Percentiles rank a stretch among this genome's conserved stretches.
Evolutionary conservation across 495 filamentous ascomycete species (phyloP).

Genomic region (Cercophora samala): DNA sequence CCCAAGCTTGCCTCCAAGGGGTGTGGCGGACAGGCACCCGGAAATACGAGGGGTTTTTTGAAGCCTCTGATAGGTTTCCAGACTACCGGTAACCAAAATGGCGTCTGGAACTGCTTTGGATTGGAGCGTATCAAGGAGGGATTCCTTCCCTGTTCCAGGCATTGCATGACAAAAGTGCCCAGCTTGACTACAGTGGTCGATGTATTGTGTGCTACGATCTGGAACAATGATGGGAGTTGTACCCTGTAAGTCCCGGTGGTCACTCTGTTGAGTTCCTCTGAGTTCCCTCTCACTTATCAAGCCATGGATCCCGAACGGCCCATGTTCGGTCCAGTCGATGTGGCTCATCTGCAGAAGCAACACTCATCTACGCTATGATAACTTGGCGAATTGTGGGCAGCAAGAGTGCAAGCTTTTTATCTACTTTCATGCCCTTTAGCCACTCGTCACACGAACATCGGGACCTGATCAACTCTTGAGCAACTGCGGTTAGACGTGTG

Average conservation of each 20-base stretch:
- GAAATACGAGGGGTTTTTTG: background rate
- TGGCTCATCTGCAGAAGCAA: too few relatives aligned
- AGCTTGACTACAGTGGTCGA: background rate
- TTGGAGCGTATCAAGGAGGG: background rate
- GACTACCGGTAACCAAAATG: background rate
- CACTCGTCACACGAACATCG: too few relatives aligned
- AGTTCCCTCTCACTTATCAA: too few relatives aligned
- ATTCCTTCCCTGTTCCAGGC: background rate
- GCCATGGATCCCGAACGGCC: too few relatives aligned
- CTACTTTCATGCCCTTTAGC: too few relatives aligned
- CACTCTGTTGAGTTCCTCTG: too few relatives aligned
- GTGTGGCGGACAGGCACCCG: background rate
- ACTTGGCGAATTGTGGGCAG: too few relatives aligned
- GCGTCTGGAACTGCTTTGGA: background rate
- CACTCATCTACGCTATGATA: too few relatives aligned
- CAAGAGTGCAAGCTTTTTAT: too few relatives aligned
- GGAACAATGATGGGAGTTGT: background rate
- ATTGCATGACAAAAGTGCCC: background rate
- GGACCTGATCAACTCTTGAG: too few relatives aligned
- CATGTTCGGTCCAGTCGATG: too few relatives aligned
- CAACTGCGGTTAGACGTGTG: too few relatives aligned
- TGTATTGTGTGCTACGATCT: background rate
- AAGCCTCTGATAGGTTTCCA: background rate
- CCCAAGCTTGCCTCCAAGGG: background rate
- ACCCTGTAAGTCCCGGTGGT: background rate